Evolutionary conservation across 495 filamentous ascomycete genomes (phyloP), one percentile per base, ranked within the genome.

Genomic region (Patellaria atrata): DNA sequence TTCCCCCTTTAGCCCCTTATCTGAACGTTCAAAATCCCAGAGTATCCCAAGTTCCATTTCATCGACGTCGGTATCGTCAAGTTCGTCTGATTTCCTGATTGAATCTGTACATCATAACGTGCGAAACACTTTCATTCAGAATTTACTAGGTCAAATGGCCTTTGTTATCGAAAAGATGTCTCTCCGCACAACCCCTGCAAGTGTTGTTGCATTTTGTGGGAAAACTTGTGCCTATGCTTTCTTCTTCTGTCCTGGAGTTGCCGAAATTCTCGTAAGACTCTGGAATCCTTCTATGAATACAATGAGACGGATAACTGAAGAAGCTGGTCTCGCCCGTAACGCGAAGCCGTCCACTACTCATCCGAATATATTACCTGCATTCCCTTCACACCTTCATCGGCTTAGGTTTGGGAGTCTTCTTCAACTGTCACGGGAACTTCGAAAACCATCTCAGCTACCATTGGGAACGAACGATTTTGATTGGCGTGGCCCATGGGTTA

Each of bases 221-320:
- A 94, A 91, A 56, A 82, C 84, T 11, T 80, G 76, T 46, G 89
- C 89, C 6, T 94, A 93, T 56, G 89, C 89, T 22, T 97, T 94
- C 57, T 91, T 89, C 52, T 96, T 94, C 54, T 89, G 83, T 24
- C 79, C 85, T 0, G 84, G 84, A 12, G 69, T 94, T 37, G 79
- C 84, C 23, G 86, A 94, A 47, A 71, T 87, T 24, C 64, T 96
- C 33, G 72, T 92, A 18, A 69, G 83, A 17, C 58, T 94, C 16
- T 94, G 87, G 89, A 71, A 72, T 25, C 62, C 79, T 20, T 69
- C 72, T 15, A 53, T 71, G 5, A 71, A 70, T 35, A 52, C 66
- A 19, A 64, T 92, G 44, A 73, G 79, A 37, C 73, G 82, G 23
- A 70, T 85, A 9, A 57, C 80, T 1, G 67, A 74, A 22, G 75